Base-by-base conservation (phyloP, 345 rosid genomes). In the Populus pruinosa region DNA sequence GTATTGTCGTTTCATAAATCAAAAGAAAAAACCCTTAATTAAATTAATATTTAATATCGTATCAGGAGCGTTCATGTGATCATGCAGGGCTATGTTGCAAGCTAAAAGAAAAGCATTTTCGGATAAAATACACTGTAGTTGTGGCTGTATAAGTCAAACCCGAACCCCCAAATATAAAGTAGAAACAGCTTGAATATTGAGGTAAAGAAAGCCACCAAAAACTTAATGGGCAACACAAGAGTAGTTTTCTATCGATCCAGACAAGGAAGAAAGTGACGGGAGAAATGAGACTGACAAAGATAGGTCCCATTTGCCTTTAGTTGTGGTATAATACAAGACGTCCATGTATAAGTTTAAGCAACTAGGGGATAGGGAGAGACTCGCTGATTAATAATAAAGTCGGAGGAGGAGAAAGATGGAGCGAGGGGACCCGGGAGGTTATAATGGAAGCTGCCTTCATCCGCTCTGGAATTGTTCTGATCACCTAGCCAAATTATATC, bases 381-480 rank as follows among this genome's bases (percentile, higher is more conserved):
- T 61, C 35, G 44, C 75, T 47, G 4, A 10, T 41, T 9, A 47
- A 73, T 71, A 64, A 75, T 47, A 61, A 53, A 79, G 61, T 36
- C 64, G 76, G 61, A 69, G 31, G 8, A 18, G 67, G 21, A 65
- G 69, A 43, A 10, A 41, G 3, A 64, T 50, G 62, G 71, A 16
- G 39, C 8, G 39, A 44, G 39, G 49, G 84, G 86, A 61, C 67
- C 88, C 86, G 75, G 2, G 17, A 8, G 70, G 67, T 71, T 70
- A 77, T 82, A 79, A 77, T 85, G 88, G 85, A 82, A 77, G 88
- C 87, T 67, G 86, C 87, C 84, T 76, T 85, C 89, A 84, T 84
- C 88, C 84, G 81, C 85, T 73, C 87, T 84, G 89, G 85, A 77
- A 47, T 73, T 78, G 87, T 71, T 44, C 67, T 33, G 36, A 33